Evolutionary conservation across 2,329 filamentous ascomycete genomes (phyloP), one percentile per base, ranked within the genome.

Genomic region (Penicillium sp.): DNA sequence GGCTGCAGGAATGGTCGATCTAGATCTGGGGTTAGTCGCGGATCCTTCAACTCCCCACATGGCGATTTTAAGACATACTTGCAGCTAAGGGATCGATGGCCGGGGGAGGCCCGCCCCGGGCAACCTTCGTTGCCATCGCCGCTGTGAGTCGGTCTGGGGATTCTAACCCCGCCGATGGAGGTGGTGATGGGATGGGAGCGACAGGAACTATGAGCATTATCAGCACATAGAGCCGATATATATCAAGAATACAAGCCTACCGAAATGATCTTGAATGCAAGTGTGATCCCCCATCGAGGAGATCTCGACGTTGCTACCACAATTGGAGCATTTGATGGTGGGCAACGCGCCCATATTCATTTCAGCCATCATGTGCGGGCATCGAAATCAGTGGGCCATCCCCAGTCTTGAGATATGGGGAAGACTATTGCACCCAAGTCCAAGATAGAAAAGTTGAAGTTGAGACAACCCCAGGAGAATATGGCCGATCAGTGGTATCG

Each of bases 311-410:
- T 92, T 84, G 38, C 78, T 74, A 38, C 85, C 84, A 70, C 91
- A 96, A 76, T 81, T 85, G 49, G 91, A 95, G 75, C 91, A 96
- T 80, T 93, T 96, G 75, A 96, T 89, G 23, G 86, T 86, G 67
- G 91, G 90, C 78, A 94, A 79, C 61, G 92, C 84, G 72, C 83
- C 87, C 71, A 85, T 81, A 68, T 85, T 80, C 64, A 78, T 78
- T 53, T 69, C 60, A 47, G 68, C 67, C 67, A 74, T 74, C 47
- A 63, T 48, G 38, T 41, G 14, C 18, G 9, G 45, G 47, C 59
- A 62, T 62, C 39, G 43, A 60, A 47, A 44, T 55, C 39, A 58
- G 30, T 39, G 41, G 59, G 44, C 58, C 47, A 36, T 44, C 41
- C 60, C 53, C 30, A 43, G 29, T 44, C 23, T 55, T 23, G 10